phyloP scores from a whole-genome alignment of 1,139 yeast species.

The Blastobotrys petasosporus region DNA sequence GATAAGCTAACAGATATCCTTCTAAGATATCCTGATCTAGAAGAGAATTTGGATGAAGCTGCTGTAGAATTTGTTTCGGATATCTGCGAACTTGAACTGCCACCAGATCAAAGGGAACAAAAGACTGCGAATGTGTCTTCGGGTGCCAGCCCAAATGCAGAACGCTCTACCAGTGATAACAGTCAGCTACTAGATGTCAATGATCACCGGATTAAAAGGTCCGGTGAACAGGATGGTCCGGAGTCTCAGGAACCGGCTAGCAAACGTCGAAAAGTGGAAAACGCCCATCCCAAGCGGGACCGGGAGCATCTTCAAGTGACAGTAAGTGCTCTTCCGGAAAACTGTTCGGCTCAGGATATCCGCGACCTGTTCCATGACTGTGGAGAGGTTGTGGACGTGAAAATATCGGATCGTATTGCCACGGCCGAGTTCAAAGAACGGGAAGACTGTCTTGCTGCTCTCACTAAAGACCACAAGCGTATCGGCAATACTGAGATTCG shows the following conservation, averaged over 20 bases:
- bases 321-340: conserved; percentile 39
- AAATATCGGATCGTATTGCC: conserved; percentile 20
- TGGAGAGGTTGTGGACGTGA: conserved; percentile 45
- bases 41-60: too few species aligned
- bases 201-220: conserved; percentile 15
- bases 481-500: conserved; percentile 41
- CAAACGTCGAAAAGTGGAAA: not conserved
- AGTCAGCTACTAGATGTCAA: too few species aligned
- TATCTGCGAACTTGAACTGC: too few species aligned
- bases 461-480: conserved; percentile 52
- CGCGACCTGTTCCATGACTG: conserved; percentile 51
- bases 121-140: too few species aligned
- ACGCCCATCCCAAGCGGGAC: conserved; percentile 34
- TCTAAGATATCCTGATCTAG: too few species aligned
- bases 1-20: too few species aligned
- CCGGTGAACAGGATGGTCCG: conserved; percentile 2
- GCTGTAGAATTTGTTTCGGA: too few species aligned
- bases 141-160: too few species aligned
- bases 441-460: conserved; percentile 50
- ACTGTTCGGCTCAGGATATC: conserved; percentile 36
- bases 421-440: conserved; percentile 49
- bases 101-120: too few species aligned
- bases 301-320: conserved; percentile 53
- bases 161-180: too few species aligned
- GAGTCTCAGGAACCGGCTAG: conserved; percentile 1